Conservation (phyloP, 2,329 filamentous ascomycete species). For the Periglandula ipomoeae region DNA sequence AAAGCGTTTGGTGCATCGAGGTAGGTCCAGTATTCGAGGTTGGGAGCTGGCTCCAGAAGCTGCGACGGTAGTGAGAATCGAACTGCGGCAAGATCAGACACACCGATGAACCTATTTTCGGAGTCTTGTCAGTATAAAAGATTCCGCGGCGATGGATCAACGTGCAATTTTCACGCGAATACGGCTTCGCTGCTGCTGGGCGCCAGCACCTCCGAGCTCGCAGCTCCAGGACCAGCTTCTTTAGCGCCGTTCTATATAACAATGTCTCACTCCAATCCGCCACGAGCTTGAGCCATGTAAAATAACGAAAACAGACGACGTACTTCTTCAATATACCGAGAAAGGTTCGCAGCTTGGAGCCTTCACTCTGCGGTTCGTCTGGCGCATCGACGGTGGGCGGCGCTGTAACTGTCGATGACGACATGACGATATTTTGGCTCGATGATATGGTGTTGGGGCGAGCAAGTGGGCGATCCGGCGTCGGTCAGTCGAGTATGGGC, state of each 20-base stretch:
- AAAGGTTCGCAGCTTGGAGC: conserved; percentile 83
- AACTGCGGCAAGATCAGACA: conserved; percentile 88
- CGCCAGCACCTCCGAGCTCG: neutral
- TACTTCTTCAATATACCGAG: conserved; percentile 82
- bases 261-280: conserved; percentile 3
- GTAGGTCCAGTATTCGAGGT: conserved; percentile 99
- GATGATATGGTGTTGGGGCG: neutral
- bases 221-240: neutral
- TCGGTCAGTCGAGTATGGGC: neutral
- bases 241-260: neutral
- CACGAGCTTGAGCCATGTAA: neutral
- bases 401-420: conserved; percentile 26
- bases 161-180: neutral
- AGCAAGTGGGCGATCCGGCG: neutral
- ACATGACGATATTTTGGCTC: conserved; percentile 20
- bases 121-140: conserved; percentile 6
- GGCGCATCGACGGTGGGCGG: conserved; percentile 23
- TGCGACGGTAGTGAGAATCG: conserved; percentile 94
- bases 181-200: neutral
- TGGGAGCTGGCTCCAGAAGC: conserved; percentile 89
- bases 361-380: conserved; percentile 57
- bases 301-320: conserved; percentile 21
- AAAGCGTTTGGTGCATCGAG: conserved; percentile 92
- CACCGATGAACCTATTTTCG: conserved; percentile 73
- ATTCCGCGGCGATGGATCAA: neutral